phyloP scores from a whole-genome alignment of 257 asterid genomes.

The Osmanthus fragrans region DNA sequence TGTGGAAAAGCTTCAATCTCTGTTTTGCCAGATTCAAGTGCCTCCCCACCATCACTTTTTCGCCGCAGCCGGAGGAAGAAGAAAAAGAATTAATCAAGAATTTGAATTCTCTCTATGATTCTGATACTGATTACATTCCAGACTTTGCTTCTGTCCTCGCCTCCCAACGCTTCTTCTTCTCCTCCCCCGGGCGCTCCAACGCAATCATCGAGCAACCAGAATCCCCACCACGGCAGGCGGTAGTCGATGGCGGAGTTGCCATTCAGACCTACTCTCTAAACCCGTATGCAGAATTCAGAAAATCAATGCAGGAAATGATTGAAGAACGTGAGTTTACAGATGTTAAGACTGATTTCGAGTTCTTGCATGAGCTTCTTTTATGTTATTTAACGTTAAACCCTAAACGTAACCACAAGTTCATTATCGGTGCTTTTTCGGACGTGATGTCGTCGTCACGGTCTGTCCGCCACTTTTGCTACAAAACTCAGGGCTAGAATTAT shows the following conservation, averaged over 20 bases:
- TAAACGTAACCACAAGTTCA: slow-evolving; percentile 63
- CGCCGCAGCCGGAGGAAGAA: slow-evolving; percentile 24
- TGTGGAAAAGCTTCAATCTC: slow-evolving; percentile 57
- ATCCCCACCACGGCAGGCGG: slow-evolving; percentile 9
- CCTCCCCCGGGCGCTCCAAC: slow-evolving; percentile 76
- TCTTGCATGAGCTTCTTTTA: slow-evolving; percentile 65
- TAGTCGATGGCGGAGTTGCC: slow-evolving; percentile 57
- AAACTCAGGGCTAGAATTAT: not conserved
- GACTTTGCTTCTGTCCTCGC: slow-evolving; percentile 66
- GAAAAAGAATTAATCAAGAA: slow-evolving; percentile 36
- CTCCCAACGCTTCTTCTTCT: slow-evolving; percentile 77
- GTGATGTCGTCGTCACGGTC: slow-evolving; percentile 31
- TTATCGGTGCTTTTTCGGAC: slow-evolving; percentile 70
- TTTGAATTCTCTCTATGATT: slow-evolving; percentile 53
- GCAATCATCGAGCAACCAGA: slow-evolving; percentile 54
- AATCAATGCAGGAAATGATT: slow-evolving; percentile 84
- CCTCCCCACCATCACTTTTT: slow-evolving; percentile 43
- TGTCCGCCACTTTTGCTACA: slow-evolving; percentile 23
- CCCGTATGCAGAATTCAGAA: slow-evolving; percentile 62
- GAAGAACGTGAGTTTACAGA: slow-evolving; percentile 46
- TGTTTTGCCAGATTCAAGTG: slow-evolving; percentile 70
- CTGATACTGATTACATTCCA: slow-evolving; percentile 39
- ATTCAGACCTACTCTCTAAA: slow-evolving; percentile 63
- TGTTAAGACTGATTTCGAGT: slow-evolving; percentile 48
- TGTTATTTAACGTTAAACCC: slow-evolving; percentile 67